phyloP scores from a whole-genome alignment of 1,284 basidiomycete genomes.

The Microbotryum lychnidis-dioicae region DNA sequence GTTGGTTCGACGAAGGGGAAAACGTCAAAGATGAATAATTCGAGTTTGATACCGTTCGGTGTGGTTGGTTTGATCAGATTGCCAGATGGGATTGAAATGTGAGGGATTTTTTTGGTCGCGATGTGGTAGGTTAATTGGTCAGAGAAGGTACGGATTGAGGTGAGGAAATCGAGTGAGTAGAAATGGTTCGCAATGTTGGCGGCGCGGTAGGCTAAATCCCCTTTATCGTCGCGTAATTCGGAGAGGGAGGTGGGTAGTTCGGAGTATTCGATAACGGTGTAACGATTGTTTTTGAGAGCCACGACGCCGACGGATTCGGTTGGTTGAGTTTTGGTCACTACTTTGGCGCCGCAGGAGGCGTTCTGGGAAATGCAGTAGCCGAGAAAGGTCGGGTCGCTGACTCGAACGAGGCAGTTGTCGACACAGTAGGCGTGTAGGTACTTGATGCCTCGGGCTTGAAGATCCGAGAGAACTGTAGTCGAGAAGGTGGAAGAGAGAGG shows the following conservation, averaged over 20 bases:
- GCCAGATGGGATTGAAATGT: slow-evolving; percentile 62
- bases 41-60: slow-evolving; percentile 99
- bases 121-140: slow-evolving; percentile 96
- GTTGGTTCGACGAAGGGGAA: slow-evolving; percentile 68
- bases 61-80: slow-evolving; percentile 63
- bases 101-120: slow-evolving; percentile 93
- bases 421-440: slow-evolving; percentile 96
- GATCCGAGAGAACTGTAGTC: slow-evolving; percentile 73
- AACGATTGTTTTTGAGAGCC: slow-evolving; percentile 70
- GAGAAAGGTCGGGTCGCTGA: slow-evolving; percentile 94
- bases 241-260: slow-evolving; percentile 86
- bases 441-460: slow-evolving; percentile 64
- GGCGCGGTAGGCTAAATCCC: slow-evolving; percentile 80
- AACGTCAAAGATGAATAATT: slow-evolving; percentile 98
- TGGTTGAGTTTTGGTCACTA: slow-evolving; percentile 80
- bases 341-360: slow-evolving; percentile 88
- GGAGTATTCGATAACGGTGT: slow-evolving; percentile 92
- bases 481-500: slow-evolving; percentile 52
- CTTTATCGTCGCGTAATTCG: slow-evolving; percentile 56
- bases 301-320: slow-evolving; percentile 93
- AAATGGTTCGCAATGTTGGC: slow-evolving; percentile 99
- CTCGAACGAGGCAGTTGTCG: slow-evolving; percentile 96
- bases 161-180: slow-evolving; percentile 82
- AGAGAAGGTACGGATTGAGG: slow-evolving; percentile 62
- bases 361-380: slow-evolving; percentile 81